Conservation (phyloP, 768 basidiomycete genomes). For the Leccinellum albellum region DNA sequence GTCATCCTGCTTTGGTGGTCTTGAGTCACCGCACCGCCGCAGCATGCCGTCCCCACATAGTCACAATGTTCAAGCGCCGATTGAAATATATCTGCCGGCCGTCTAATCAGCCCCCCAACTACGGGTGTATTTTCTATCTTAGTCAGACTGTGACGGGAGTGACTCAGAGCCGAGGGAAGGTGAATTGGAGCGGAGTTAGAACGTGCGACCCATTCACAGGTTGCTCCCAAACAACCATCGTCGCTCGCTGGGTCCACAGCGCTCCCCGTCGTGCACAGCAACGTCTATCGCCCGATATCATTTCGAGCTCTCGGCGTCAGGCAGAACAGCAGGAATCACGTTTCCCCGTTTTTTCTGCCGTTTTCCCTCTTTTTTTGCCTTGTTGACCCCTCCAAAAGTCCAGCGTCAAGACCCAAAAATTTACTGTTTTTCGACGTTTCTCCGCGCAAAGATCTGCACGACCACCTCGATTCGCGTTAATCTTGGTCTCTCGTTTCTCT, state of each 20-base stretch:
- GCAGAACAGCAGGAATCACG: background rate
- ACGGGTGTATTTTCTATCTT: background rate
- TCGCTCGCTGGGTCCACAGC: conserved; percentile 22
- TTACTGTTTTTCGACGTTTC: conserved; percentile 12
- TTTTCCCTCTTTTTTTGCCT: conserved; percentile 16
- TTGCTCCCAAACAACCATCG: conserved; percentile 34
- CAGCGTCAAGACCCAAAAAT: conserved; percentile 19
- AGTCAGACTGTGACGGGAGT: conserved; percentile 18
- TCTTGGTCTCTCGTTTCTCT: conserved; percentile 5
- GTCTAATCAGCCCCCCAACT: background rate
- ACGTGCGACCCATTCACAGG: conserved; percentile 31
- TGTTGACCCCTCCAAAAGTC: conserved; percentile 2
- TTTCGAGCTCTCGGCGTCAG: background rate
- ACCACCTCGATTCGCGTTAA: conserved; percentile 23
- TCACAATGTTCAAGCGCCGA: conserved; percentile 24
- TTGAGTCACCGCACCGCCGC: conserved; percentile 11
- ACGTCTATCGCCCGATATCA: conserved; percentile 1
- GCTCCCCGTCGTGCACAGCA: conserved; percentile 10
- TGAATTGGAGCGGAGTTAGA: conserved; percentile 34
- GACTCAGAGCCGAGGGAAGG: conserved; percentile 17
- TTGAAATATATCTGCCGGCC: background rate
- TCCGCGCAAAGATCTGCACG: conserved; percentile 3
- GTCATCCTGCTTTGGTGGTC: conserved; percentile 42
- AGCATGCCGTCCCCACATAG: conserved; percentile 17
- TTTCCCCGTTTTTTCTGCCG: conserved; percentile 10